phyloP scores from a whole-genome alignment of 495 filamentous ascomycete genomes.

The Clavariopsis aquatica region DNA sequence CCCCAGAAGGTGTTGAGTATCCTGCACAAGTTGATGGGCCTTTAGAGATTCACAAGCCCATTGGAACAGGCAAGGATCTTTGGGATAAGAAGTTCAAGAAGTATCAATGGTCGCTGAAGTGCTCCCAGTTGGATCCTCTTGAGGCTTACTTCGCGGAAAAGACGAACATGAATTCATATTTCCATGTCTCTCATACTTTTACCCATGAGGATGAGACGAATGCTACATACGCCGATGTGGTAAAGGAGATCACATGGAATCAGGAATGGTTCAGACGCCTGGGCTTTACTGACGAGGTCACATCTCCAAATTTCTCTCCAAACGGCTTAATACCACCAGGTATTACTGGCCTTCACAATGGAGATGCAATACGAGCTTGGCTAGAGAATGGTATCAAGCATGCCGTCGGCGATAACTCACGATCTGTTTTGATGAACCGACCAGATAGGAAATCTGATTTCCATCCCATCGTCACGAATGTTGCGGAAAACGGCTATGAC shows the following conservation, averaged over 20 bases:
- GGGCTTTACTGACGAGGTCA: conserved; percentile 44
- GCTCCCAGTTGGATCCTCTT: conserved; percentile 53
- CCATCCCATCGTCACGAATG: conserved; percentile 58
- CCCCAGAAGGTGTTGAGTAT: conserved; percentile 46
- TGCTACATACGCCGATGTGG: conserved; percentile 60
- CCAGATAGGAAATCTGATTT: conserved; percentile 25
- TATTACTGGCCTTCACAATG: conserved; percentile 66
- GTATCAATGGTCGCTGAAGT: conserved; percentile 54
- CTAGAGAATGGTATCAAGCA: conserved; percentile 57
- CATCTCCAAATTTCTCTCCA: conserved; percentile 49
- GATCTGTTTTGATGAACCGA: conserved; percentile 46
- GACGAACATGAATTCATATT: conserved; percentile 55
- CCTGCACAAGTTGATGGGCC: conserved; percentile 52
- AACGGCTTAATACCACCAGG: conserved; percentile 63
- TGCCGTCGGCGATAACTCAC: conserved; percentile 65
- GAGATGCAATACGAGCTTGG: conserved; percentile 64
- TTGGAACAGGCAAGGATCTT: conserved; percentile 57
- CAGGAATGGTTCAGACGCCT: conserved; percentile 57
- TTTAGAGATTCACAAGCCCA: conserved; percentile 58
- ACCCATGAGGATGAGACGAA: conserved; percentile 62
- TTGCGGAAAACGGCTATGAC: conserved; percentile 54
- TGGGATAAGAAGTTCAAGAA: conserved; percentile 53
- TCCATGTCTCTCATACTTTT: conserved; percentile 49
- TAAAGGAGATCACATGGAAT: conserved; percentile 62
- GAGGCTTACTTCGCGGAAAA: conserved; percentile 52